These are phyloP conservation scores for Solanum aculeatissimum DNA, from an alignment of 305 asterid species.

Conservation along the genomic window DNA sequence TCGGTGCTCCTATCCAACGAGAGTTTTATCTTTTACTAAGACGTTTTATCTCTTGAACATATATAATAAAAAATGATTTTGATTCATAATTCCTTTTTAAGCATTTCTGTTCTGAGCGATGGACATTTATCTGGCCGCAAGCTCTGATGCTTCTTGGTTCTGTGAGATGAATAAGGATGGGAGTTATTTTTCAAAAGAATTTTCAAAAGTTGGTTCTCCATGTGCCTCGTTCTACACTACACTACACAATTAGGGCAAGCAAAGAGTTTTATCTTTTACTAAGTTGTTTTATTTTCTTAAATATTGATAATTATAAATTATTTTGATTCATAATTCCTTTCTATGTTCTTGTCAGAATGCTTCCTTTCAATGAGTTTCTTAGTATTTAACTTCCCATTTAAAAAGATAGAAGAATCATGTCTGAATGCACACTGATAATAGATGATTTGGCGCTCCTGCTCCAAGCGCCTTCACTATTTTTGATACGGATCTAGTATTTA, in stretches of 20 bases:
- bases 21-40: background rate
- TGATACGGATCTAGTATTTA: background rate
- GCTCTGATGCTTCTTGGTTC: too few relatives aligned
- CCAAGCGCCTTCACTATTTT: background rate
- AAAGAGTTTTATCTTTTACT: too few relatives aligned
- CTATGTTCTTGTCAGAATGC: too few relatives aligned
- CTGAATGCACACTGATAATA: background rate
- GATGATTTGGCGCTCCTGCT: background rate
- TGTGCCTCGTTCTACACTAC: too few relatives aligned
- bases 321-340: background rate
- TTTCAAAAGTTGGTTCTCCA: too few relatives aligned
- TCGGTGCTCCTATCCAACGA: background rate
- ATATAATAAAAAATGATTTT: background rate
- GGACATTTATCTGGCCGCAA: too few relatives aligned
- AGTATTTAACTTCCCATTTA: background rate
- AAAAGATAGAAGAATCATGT: background rate
- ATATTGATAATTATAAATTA: background rate
- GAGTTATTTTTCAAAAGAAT: too few relatives aligned
- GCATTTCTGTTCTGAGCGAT: background rate
- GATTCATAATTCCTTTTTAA: background rate
- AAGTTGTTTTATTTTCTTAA: background rate
- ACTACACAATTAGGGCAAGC: too few relatives aligned
- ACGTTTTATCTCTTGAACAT: background rate
- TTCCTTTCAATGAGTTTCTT: too few relatives aligned
- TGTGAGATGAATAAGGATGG: too few relatives aligned